Percentiles rank a stretch among this genome's conserved stretches.
phyloP scores from a whole-genome alignment of 2,329 filamentous ascomycete genomes.

The Byssothecium circinans region DNA sequence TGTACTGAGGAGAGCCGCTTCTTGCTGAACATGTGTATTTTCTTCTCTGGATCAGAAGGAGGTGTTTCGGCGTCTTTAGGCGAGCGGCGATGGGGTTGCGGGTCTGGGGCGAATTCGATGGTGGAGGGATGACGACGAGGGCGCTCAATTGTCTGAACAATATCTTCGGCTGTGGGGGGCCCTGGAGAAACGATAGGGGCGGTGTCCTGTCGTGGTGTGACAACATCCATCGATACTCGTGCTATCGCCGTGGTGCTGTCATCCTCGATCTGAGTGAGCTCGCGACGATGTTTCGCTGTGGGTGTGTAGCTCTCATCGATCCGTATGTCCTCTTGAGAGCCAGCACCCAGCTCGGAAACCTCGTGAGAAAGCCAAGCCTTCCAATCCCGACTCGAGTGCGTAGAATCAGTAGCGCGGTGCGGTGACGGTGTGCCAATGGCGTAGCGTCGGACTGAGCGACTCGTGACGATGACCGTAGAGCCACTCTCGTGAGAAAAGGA shows the following conservation, averaged over 20 bases:
- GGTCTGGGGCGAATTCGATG: background rate
- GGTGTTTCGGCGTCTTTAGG: background rate
- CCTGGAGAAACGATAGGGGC: background rate
- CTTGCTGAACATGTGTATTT: background rate
- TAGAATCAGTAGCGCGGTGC: slow-evolving; percentile 18
- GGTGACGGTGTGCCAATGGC: slow-evolving; percentile 38
- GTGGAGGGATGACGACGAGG: background rate
- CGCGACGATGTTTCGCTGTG: slow-evolving; percentile 14
- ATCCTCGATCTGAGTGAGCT: slow-evolving; percentile 32
- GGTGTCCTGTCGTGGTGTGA: slow-evolving; percentile 4
- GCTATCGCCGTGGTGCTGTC: slow-evolving; percentile 27
- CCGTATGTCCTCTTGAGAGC: slow-evolving; percentile 24
- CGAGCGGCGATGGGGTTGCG: background rate
- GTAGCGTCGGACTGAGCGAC: slow-evolving; percentile 49
- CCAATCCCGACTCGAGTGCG: slow-evolving; percentile 49
- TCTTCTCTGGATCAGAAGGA: background rate
- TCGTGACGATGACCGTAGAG: slow-evolving; percentile 49
- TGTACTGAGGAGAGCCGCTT: background rate
- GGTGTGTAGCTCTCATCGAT: slow-evolving; percentile 29
- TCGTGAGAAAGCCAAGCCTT: slow-evolving; percentile 51
- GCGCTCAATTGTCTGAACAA: background rate
- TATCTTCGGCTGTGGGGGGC: background rate
- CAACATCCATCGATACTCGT: slow-evolving; percentile 10
- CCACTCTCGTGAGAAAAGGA: slow-evolving; percentile 20
- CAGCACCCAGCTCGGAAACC: slow-evolving; percentile 41